Percentiles rank a stretch among this genome's conserved stretches.
Evolutionary conservation across 192 early-diverging fungal species (phyloP).

Genomic region (Endogone sp.): DNA sequence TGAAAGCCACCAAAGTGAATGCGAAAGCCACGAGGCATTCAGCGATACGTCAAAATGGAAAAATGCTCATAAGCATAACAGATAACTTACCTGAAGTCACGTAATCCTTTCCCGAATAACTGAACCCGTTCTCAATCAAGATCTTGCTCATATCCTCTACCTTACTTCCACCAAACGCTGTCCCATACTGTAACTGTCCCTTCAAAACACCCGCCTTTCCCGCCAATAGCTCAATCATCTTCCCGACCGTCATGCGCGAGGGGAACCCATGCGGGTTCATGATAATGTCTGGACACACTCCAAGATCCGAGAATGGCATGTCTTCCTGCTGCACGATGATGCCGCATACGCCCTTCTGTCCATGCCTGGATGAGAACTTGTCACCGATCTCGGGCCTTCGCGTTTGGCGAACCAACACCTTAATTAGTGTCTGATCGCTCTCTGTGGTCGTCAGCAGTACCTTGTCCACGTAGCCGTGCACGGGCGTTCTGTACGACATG

Average conservation of each 20-base stretch:
- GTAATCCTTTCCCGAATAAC: conserved; percentile 96
- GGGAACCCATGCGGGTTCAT: conserved; percentile 99
- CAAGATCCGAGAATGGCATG: conserved; percentile 93
- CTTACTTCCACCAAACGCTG: conserved; percentile 90
- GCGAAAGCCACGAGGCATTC: background rate
- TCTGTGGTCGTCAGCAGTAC: conserved; percentile 92
- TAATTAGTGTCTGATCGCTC: conserved; percentile 88
- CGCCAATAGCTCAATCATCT: conserved; percentile 97
- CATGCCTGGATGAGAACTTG: conserved; percentile 97
- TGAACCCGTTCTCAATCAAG: conserved; percentile 89
- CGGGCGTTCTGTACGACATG: conserved; percentile 85
- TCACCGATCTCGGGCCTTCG: conserved; percentile 95
- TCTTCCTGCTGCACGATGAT: conserved; percentile 97
- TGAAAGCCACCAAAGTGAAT: background rate
- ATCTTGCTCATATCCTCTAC: conserved; percentile 96
- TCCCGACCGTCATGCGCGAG: conserved; percentile 98
- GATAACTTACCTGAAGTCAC: conserved; percentile 70
- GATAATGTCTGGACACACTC: conserved; percentile 92
- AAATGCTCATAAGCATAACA: background rate
- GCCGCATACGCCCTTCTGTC: conserved; percentile 96
- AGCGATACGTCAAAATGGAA: background rate
- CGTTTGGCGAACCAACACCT: conserved; percentile 87
- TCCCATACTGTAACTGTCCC: conserved; percentile 93
- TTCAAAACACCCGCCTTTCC: conserved; percentile 94
- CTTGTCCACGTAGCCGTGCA: conserved; percentile 88